A percentile compares a stretch with the other conserved stretches of the same genome.
These are phyloP conservation scores for Hypoxylon sp. DNA, from an alignment of 2,329 filamentous ascomycete species.

Conservation along the genomic window DNA sequence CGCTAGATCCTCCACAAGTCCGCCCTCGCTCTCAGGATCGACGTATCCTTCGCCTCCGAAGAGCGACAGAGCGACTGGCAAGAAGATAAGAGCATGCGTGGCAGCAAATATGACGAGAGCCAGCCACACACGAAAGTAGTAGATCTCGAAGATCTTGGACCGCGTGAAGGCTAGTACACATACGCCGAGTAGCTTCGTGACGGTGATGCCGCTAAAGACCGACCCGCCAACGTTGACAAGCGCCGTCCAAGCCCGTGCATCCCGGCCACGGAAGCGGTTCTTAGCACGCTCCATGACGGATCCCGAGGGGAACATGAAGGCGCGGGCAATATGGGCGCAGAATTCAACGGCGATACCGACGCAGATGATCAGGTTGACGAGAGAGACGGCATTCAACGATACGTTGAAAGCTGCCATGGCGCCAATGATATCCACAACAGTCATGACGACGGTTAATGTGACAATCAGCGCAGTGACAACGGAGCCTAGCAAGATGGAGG, in stretches of 20 bases:
- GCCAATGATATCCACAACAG: slow-evolving; percentile 91
- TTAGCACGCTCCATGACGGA: slow-evolving; percentile 86
- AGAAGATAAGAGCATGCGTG: slow-evolving; percentile 88
- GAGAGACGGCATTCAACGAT: slow-evolving; percentile 92
- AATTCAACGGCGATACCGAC: slow-evolving; percentile 98
- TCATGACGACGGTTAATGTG: slow-evolving; percentile 91
- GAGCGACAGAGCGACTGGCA: slow-evolving; percentile 90
- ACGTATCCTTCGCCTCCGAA: slow-evolving; percentile 89
- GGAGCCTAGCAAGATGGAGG: slow-evolving; percentile 86
- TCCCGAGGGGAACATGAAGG: slow-evolving; percentile 92
- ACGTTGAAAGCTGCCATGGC: slow-evolving; percentile 93
- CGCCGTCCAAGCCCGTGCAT: slow-evolving; percentile 91
- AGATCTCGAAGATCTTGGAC: slow-evolving; percentile 99
- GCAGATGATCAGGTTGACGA: slow-evolving; percentile 97
- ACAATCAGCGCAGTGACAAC: slow-evolving; percentile 85
- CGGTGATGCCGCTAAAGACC: slow-evolving; percentile 95
- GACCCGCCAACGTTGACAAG: slow-evolving; percentile 95
- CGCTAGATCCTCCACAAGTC: slow-evolving; percentile 89
- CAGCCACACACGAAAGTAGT: slow-evolving; percentile 98
- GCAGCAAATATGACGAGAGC: slow-evolving; percentile 91
- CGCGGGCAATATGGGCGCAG: slow-evolving; percentile 95
- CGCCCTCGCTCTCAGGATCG: slow-evolving; percentile 88
- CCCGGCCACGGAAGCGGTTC: slow-evolving; percentile 82
- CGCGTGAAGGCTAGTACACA: slow-evolving; percentile 92
- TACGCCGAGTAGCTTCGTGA: slow-evolving; percentile 95